A percentile compares a stretch with the other conserved stretches of the same genome.
phyloP scores from a whole-genome alignment of 352 stramenopile genomes.

The Phytophthora nicotianae region DNA sequence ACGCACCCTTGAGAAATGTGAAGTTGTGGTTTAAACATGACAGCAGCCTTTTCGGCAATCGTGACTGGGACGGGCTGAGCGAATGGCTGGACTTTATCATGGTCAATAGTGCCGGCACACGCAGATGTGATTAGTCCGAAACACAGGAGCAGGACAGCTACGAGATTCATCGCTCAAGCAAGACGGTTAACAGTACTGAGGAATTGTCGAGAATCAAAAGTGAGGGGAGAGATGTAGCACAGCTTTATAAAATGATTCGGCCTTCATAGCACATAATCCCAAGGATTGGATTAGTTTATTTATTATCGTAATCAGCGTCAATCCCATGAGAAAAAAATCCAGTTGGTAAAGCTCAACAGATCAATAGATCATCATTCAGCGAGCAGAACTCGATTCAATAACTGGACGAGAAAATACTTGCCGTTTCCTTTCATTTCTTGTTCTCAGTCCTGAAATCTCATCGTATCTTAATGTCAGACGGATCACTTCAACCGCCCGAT shows the following conservation, averaged over 20 bases:
- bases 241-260: background rate
- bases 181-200: too few relatives aligned
- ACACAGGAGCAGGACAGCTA: background rate
- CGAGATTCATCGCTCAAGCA: background rate
- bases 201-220: background rate
- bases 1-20: background rate
- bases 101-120: background rate
- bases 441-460: too few relatives aligned
- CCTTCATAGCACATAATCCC: background rate
- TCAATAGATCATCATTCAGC: too few relatives aligned
- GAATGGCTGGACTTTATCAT: background rate
- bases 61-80: background rate
- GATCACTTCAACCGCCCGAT: too few relatives aligned
- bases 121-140: background rate
- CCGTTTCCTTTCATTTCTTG: too few relatives aligned
- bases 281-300: background rate
- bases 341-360: too few relatives aligned
- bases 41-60: background rate
- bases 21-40: background rate
- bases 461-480: too few relatives aligned
- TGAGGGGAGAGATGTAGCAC: background rate
- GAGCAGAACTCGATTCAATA: too few relatives aligned
- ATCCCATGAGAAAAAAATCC: too few relatives aligned
- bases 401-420: too few relatives aligned
- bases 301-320: background rate